These are phyloP conservation scores for Bryum argenteum DNA, from an alignment of 225 moss, liverwort and hornwort species.

Conservation along the genomic window DNA sequence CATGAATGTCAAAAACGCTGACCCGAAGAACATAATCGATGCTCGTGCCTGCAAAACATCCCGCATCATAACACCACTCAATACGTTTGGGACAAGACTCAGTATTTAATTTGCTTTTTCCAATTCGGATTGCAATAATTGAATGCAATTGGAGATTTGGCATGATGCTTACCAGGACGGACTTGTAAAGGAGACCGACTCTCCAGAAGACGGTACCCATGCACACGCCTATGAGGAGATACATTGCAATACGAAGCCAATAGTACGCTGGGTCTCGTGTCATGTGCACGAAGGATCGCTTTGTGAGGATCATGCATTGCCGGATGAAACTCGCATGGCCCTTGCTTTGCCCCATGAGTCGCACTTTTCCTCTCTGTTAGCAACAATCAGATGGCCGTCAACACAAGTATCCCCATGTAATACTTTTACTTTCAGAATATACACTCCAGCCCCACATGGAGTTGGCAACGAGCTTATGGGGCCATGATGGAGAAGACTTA, in stretches of 20 bases:
- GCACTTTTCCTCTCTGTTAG: conserved; percentile 17
- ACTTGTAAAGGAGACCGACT: conserved; percentile 32
- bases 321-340: conserved; percentile 37
- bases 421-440: not conserved
- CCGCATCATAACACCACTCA: not conserved
- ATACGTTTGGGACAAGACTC: not conserved
- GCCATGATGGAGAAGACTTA: conserved; percentile 9
- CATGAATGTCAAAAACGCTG: conserved; percentile 51
- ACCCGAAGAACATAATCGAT: conserved; percentile 37
- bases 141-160: not conserved
- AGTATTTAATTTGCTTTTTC: too few relatives aligned
- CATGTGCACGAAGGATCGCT: conserved; percentile 52
- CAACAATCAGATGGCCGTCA: not conserved
- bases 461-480: too few relatives aligned
- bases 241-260: conserved; percentile 53
- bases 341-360: conserved; percentile 2
- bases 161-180: conserved; percentile 40
- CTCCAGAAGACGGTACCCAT: conserved; percentile 52
- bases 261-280: conserved; percentile 51
- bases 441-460: not conserved
- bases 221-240: conserved; percentile 33
- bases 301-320: conserved; percentile 39
- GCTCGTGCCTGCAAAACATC: conserved; percentile 29
- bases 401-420: not conserved
- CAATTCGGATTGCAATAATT: too few relatives aligned